Evolutionary conservation across 2,329 filamentous ascomycete species (phyloP), one percentile per base, ranked within the genome.

Genomic region (Escovopsis sp.): DNA sequence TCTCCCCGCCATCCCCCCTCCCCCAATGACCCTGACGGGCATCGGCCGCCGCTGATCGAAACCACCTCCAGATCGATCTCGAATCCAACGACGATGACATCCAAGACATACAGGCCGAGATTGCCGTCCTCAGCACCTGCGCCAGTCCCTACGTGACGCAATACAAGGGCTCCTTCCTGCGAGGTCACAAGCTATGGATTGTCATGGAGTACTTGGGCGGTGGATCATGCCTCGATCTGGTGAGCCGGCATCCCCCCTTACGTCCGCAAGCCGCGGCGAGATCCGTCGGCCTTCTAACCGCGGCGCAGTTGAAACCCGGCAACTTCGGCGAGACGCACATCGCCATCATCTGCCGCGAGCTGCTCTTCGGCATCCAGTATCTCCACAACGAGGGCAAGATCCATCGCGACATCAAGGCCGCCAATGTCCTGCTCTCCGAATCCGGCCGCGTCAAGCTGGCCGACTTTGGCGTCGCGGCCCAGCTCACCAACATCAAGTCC

Each of bases 1-100:
- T 5, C 20, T 30, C n/a, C 40, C 20, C 31, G 14, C 37, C 16
- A 13, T 5, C 39, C 25, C 35, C 16, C 20, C 15, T 24, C 15
- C 20, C 14, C 14, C 14, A 2, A 39, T 30, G 25, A 20, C 16
- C 20, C 24, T 25, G 24, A 6, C 24, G 30, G 20, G 27, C 27
- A 11, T 11, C 27, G 27, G 4, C n/a, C n/a, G n/a, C n/a, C 8
- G 24, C 36, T 43, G 27, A 16, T 31, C 33, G n/a, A 35, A 8
- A 16, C n/a, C 15, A 25, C 39, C n/a, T 46, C 15, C 43, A 96
- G 87, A 96, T 98, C 61, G 91, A 98, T 61, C 84, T 98, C 57
- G 91, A 98, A 65, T 94, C 89, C 44, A 96, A 87, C 68, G 89
- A 94, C 62, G 91, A 98, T 65, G 91, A 98, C 58, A 94, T 98